phyloP scores from a whole-genome alignment of 148 eudicot species.

The Cornus controversa region DNA sequence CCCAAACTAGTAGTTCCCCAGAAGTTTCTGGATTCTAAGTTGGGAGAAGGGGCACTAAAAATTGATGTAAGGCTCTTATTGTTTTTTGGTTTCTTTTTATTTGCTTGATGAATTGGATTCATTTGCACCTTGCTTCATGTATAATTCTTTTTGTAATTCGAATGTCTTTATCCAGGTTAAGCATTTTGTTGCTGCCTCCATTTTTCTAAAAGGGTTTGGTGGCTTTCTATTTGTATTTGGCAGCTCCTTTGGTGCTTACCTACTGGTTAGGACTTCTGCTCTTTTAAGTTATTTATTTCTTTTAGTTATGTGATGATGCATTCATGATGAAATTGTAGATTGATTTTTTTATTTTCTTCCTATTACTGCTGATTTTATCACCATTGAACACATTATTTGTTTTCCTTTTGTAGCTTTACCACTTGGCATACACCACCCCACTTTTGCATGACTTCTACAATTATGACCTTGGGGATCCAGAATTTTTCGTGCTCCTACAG shows the following conservation, averaged over 20 bases:
- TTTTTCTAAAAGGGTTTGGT: constrained; percentile 64
- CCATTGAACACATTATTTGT: background rate
- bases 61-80: constrained; percentile 45
- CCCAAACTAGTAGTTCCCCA: constrained; percentile 47
- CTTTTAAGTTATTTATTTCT: background rate
- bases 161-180: constrained; percentile 41
- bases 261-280: constrained; percentile 50
- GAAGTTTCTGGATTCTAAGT: constrained; percentile 35
- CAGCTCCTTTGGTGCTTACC: constrained; percentile 68
- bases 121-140: background rate
- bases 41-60: constrained; percentile 40
- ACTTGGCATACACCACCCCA: constrained; percentile 52
- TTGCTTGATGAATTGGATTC: background rate
- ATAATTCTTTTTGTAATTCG: background rate
- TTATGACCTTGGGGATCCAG: constrained; percentile 34
- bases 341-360: constrained; percentile 2
- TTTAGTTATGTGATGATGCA: background rate
- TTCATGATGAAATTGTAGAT: background rate
- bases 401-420: constrained; percentile 36
- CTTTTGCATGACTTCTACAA: constrained; percentile 61
- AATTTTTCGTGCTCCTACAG: constrained; percentile 34
- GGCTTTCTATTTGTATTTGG: constrained; percentile 75
- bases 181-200: constrained; percentile 52
- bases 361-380: background rate
- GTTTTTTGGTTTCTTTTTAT: background rate